These are phyloP conservation scores for Ceratocystis albifundus DNA, from an alignment of 2,329 filamentous ascomycete species.

Conservation along the genomic window DNA sequence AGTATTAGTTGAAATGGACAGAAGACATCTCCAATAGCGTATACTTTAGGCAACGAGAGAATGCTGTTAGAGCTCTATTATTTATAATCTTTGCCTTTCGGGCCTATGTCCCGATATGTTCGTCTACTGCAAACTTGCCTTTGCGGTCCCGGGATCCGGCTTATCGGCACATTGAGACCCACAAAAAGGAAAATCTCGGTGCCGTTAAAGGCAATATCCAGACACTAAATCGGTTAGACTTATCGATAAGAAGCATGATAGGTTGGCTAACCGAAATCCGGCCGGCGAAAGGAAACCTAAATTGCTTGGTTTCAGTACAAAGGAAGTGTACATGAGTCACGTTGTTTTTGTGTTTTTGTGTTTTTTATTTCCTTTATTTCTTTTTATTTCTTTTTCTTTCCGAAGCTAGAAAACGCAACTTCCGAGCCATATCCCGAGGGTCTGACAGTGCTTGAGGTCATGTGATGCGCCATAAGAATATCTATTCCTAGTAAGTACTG, in stretches of 20 bases:
- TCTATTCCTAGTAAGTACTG: no score
- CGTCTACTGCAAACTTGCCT: slow-evolving; percentile 2
- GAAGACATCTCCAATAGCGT: not conserved
- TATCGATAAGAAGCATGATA: not conserved
- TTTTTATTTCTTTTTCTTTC: no score
- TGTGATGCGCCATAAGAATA: no score
- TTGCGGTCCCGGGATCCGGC: slow-evolving; percentile 13
- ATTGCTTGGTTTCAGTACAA: not conserved
- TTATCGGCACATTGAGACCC: slow-evolving; percentile 7
- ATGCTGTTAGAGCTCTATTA: not conserved
- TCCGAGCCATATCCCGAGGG: no score
- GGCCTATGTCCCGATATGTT: not conserved
- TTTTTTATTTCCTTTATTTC: not conserved
- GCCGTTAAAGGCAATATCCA: slow-evolving; percentile 3
- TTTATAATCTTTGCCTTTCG: not conserved
- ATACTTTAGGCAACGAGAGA: not conserved
- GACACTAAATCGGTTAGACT: not conserved
- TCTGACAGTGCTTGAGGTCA: no score
- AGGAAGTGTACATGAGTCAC: not conserved
- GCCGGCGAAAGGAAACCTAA: not conserved
- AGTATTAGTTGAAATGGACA: not conserved
- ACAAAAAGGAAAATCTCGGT: not conserved
- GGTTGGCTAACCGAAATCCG: not conserved
- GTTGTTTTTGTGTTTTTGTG: no score
- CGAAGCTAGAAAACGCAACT: no score